A percentile compares a stretch with the other conserved stretches of the same genome.
Evolutionary conservation across 1,284 basidiomycete species (phyloP).

Genomic region (Trichosporon asahii): DNA sequence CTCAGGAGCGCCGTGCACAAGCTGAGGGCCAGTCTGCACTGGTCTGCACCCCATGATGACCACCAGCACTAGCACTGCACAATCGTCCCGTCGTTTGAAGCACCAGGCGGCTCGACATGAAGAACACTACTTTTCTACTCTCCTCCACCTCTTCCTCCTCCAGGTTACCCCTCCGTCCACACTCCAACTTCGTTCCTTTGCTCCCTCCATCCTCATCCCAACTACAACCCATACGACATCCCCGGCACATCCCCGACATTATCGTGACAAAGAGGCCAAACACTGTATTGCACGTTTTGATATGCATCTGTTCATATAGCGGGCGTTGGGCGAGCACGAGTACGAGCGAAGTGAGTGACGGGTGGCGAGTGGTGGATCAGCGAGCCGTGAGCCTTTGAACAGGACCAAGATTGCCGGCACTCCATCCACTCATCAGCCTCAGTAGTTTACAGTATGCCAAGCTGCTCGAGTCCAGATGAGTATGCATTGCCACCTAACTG

Average conservation of each 20-base stretch:
- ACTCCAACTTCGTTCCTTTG: background rate
- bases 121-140: no score
- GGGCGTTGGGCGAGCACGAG: background rate
- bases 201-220: background rate
- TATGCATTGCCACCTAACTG: conserved; percentile 18
- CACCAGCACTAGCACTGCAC: background rate
- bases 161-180: background rate
- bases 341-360: background rate
- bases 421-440: no score
- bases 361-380: no score
- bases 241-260: background rate
- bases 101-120: no score
- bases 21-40: background rate
- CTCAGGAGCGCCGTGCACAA: background rate
- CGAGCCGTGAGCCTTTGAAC: no score
- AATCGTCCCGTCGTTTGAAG: background rate
- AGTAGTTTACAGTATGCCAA: no score
- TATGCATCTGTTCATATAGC: conserved; percentile 11
- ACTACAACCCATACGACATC: background rate
- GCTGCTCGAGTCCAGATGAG: no score
- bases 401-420: no score
- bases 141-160: no score
- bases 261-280: conserved; percentile 1
- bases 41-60: background rate
- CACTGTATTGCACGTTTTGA: conserved; percentile 11